A percentile compares a stretch with the other conserved stretches of the same genome.
Evolutionary conservation across 2,329 filamentous ascomycete species (phyloP).

Genomic region (Microcyclospora tardicrescens): DNA sequence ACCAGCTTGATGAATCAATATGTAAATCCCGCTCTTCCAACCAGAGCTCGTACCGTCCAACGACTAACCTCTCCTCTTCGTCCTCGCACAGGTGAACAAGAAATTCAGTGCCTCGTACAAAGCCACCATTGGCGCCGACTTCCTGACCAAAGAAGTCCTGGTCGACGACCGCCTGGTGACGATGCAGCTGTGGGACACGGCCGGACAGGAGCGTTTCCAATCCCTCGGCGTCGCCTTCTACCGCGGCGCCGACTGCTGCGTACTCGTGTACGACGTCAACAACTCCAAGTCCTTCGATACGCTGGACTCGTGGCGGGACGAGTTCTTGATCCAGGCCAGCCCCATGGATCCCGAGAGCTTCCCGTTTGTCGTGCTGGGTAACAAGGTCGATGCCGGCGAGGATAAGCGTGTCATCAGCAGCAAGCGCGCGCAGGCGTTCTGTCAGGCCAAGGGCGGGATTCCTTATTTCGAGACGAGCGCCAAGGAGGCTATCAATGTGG

Average conservation of each 20-base stretch:
- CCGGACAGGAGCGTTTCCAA: constrained; percentile 94
- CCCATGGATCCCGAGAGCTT: constrained; percentile 95
- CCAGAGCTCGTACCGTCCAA: neutral
- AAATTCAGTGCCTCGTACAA: constrained; percentile 99
- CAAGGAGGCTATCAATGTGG: constrained; percentile 96
- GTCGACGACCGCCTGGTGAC: constrained; percentile 96
- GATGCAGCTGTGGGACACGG: constrained; percentile 99
- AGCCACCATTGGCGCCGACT: constrained; percentile 96
- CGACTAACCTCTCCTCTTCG: neutral
- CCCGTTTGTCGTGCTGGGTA: constrained; percentile 93
- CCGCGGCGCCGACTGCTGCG: constrained; percentile 92
- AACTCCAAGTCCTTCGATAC: constrained; percentile 99
- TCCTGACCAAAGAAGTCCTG: constrained; percentile 92
- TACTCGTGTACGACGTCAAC: constrained; percentile 96
- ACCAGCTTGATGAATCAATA: constrained; percentile 99
- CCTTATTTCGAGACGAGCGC: constrained; percentile 99
- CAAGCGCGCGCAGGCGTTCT: constrained; percentile 94
- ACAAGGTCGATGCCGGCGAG: constrained; percentile 98
- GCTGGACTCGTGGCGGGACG: constrained; percentile 94
- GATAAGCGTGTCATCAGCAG: constrained; percentile 92
- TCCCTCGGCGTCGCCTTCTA: constrained; percentile 96
- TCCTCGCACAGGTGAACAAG: constrained; percentile 74
- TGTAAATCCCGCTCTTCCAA: constrained; percentile 46
- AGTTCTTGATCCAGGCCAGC: constrained; percentile 94
- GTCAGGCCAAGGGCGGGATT: constrained; percentile 91